Evolutionary conservation across 176 grass and related monocot species (phyloP).

Genomic region (Aegilops speltoides): DNA sequence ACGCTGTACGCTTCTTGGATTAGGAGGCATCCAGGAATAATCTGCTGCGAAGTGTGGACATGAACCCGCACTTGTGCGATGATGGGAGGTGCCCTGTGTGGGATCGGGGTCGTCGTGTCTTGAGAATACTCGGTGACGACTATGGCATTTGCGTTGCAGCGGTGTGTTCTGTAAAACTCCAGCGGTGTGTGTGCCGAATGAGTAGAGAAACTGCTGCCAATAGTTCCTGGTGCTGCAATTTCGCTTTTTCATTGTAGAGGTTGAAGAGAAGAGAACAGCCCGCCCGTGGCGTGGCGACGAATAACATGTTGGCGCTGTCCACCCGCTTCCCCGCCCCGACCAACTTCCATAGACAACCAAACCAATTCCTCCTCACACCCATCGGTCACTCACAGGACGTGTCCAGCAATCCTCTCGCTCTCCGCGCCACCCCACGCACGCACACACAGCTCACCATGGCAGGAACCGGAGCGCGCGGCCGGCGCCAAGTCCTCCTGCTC

Average conservation of each 20-base stretch:
- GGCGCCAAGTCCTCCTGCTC: background rate
- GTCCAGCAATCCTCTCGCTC: background rate
- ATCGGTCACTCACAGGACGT: background rate
- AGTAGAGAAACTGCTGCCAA: too few relatives aligned
- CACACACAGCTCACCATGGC: background rate
- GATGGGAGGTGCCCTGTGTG: too few relatives aligned
- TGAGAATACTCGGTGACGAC: too few relatives aligned
- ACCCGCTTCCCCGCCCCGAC: slow-evolving; percentile 17
- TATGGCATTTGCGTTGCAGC: too few relatives aligned
- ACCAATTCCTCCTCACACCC: background rate
- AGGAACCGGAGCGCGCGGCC: background rate
- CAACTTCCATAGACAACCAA: background rate
- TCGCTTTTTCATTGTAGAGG: too few relatives aligned
- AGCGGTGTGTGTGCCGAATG: too few relatives aligned
- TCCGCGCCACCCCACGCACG: background rate
- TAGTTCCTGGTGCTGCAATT: too few relatives aligned
- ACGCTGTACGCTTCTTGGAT: background rate
- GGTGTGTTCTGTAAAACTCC: too few relatives aligned
- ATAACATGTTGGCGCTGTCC: slow-evolving; percentile 11
- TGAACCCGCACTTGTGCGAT: too few relatives aligned
- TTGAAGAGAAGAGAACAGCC: background rate
- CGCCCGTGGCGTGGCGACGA: background rate
- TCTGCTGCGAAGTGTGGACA: background rate
- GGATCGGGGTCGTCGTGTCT: too few relatives aligned
- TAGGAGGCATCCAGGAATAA: background rate